Base-by-base conservation (phyloP, 306 rosid species). In the Oemleria cerasiformis region DNA sequence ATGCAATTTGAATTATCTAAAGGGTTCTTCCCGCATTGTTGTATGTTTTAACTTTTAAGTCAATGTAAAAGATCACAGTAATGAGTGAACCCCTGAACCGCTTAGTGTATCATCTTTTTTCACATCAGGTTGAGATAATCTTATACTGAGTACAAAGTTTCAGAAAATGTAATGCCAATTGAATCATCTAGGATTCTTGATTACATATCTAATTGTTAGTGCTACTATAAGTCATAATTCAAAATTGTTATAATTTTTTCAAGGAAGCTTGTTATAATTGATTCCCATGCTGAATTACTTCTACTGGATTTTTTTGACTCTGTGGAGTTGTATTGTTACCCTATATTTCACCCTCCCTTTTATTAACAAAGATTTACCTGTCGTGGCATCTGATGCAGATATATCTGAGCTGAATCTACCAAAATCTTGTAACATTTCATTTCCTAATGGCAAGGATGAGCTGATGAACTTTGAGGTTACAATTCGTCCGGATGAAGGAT, bases 391-490 rank as follows among this genome's bases (percentile, higher is more conserved):
- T 82, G 67, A 70, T 86, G 84, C 92, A 95, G 99, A 95, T 80
- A 95, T 95, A 54, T 82, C 87, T 73, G 99, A 95, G 90, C 86
- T 95, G 86, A 95, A 85, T 83, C 92, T 91, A 38, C 96, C 99
- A 45, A 86, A 88, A 70, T 84, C 99, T 17, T 95, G 99, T 60
- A 36, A 58, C 72, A 89, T 91, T 42, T 76, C 79, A 68, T 95
- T 95, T 83, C 96, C 97, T 63, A 91, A 89, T 78, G 96, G 99
- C 77, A 88, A 89, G 87, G 97, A 95, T 85, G 96, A 95, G 65
- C 87, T 95, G 68, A 95, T 89, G 97, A 89, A 89, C 86, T 91
- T 95, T 7, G 99, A 91, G 77, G 97, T 95, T 79, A 53, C 96
- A 57, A 89, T 95, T 80, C 92, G 85, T 62, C 99, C 96, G 9